Conservation (phyloP, 345 rosid species). For the Lenwebbia sp. region DNA sequence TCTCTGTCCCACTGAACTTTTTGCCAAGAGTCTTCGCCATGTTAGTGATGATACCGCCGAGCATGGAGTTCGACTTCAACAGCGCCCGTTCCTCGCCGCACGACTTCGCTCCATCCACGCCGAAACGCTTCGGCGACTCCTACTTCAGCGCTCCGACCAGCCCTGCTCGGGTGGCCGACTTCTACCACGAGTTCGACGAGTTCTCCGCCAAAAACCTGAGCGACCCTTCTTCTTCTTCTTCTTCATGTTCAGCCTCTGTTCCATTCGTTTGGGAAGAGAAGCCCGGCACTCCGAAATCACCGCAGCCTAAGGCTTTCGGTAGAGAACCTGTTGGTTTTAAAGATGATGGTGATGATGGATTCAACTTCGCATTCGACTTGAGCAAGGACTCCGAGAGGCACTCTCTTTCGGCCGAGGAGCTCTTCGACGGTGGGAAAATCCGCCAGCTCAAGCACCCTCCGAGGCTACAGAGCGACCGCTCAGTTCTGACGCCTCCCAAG, state of each 20-base stretch:
- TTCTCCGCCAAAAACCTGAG: not conserved
- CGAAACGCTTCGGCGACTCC: constrained; percentile 37
- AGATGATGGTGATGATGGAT: not conserved
- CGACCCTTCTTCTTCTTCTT: not conserved
- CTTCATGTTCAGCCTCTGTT: constrained; percentile 3
- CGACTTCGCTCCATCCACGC: constrained; percentile 58
- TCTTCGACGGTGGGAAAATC: constrained; percentile 66
- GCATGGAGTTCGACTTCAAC: constrained; percentile 48
- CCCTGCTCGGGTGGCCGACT: constrained; percentile 49
- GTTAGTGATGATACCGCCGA: constrained; percentile 39
- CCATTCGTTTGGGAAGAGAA: constrained; percentile 61
- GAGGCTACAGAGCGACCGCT: constrained; percentile 6
- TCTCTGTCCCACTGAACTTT: not conserved
- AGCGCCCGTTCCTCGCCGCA: constrained; percentile 22
- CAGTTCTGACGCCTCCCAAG: not conserved
- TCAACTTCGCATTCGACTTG: constrained; percentile 43
- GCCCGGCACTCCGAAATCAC: constrained; percentile 49
- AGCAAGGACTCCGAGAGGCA: constrained; percentile 15
- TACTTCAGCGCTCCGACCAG: constrained; percentile 69
- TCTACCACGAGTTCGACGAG: constrained; percentile 36
- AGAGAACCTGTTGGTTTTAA: not conserved
- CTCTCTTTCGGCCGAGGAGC: constrained; percentile 57
- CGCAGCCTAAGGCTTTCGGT: not conserved
- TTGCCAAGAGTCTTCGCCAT: constrained; percentile 2
- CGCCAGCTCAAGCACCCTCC: constrained; percentile 68